Percentiles rank a stretch among this genome's conserved stretches.
phyloP scores from a whole-genome alignment of 345 rosid species.

The Eucalyptus regnans region DNA sequence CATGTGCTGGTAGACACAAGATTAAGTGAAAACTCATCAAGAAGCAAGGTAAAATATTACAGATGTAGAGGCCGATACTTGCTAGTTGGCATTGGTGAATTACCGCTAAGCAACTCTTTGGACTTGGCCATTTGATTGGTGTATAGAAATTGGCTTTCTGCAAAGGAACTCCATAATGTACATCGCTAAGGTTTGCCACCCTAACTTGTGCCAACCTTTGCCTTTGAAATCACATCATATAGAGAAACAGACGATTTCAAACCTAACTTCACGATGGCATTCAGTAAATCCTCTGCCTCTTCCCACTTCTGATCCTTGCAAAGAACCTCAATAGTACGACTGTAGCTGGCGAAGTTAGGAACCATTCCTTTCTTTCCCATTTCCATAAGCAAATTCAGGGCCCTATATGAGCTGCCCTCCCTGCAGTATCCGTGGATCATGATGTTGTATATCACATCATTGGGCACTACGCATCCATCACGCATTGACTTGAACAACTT shows the following conservation, averaged over 20 bases:
- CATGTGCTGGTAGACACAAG: not conserved
- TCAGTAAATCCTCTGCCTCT: too few species aligned
- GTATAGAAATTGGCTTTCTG: not conserved
- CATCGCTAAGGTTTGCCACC: not conserved
- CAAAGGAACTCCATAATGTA: not conserved
- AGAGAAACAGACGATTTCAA: constrained; percentile 36
- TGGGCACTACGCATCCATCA: too few species aligned
- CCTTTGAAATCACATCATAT: constrained; percentile 20
- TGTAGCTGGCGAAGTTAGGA: not conserved
- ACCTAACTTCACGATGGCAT: not conserved
- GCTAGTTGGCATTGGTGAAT: not conserved
- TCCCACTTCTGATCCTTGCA: too few species aligned
- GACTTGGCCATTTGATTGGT: not conserved
- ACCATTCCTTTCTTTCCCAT: constrained; percentile 40
- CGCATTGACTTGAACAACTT: constrained; percentile 31
- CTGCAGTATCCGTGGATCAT: constrained; percentile 71
- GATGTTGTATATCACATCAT: constrained; percentile 25
- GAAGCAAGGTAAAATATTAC: not conserved
- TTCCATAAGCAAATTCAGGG: constrained; percentile 41
- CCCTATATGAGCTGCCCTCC: constrained; percentile 55
- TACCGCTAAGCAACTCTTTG: not conserved
- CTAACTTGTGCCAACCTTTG: not conserved
- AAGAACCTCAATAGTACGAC: too few species aligned
- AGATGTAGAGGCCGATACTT: not conserved
- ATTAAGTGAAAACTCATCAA: too few species aligned